Evolutionary conservation across 2,329 filamentous ascomycete species (phyloP), one percentile per base, ranked within the genome.

Genomic region (Cercospora sojina): DNA sequence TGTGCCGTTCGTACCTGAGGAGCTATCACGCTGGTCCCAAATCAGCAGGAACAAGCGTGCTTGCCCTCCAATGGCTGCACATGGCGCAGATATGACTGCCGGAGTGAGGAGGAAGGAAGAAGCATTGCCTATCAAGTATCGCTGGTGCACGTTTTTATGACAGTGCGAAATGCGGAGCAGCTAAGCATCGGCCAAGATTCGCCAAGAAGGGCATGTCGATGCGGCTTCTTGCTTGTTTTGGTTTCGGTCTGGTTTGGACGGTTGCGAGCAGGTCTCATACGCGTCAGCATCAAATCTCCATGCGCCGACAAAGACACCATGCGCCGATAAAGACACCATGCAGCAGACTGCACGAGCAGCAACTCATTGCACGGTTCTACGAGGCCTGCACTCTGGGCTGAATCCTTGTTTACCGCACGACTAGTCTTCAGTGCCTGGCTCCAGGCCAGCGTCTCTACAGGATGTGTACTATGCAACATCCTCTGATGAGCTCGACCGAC

Each of bases 11-110:
- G 49, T 56, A 25, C 49, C 31, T 56, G 60, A 57, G 49, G 29
- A 55, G 59, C 59, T 56, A 56, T 63, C 25, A 32, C 49, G 49
- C 60, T 63, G 51, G 18, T n/a, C 35, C 60, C 35, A 25, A 55
- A 29, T 16, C 41, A 47, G 59, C 3, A 62, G 43, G 49, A 16
- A 63, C 49, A 31, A 10, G 49, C 49, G 31, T 29, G 35, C 38
- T 8, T n/a, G 35, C 25, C 35, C 58, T 43, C 32, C 31, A 56
- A 32, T 56, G 49, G 51, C 49, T 27, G 23, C 16, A 27, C 25
- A 43, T 49, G 18, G 20, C 23, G 35, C 25, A 47, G 58, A 60
- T 43, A 49, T 31, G 58, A 38, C 12, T 29, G 12, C 35, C 20
- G 41, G 23, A 18, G 32, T 55, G 60, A 62, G 47, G 49, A 43